Evolutionary conservation across 1,139 yeast genomes (phyloP), one percentile per base, ranked within the genome.

Genomic region (Suhomyces chickasaworum): DNA sequence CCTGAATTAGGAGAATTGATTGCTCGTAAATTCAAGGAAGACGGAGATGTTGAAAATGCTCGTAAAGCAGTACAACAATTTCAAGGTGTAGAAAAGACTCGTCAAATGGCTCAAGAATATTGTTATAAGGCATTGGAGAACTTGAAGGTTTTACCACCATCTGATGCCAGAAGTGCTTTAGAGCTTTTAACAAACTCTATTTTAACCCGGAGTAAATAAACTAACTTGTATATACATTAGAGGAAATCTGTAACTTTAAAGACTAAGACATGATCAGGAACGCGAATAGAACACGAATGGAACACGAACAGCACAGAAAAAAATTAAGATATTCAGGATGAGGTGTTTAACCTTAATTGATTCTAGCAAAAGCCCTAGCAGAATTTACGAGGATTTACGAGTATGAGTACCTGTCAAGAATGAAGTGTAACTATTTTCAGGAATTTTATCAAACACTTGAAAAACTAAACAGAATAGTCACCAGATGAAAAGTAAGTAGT

Each of bases 111-210:
- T 0, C 77, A 83, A 49, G 77, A 78, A 37, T 93, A 89, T 63
- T 86, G 96, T 57, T 75, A 77, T 47, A 80, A 77, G 49, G 99
- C 99, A 0, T 73, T 90, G 51, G 68, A 68, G 12, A 88, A 89
- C 60, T 74, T 93, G 55, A 71, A 89, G 52, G 73, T 69, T 3
- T 75, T 93, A 41, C 99, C 99, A 1, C 91, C 86, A 53, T 84
- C 95, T 20, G 96, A 89, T 59, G 88, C 97, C 13, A 77, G 96
- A 56, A 83, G 89, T 52, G 98, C 98, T 2, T 75, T 93, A 52
- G 93, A 86, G 61, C 81, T 88, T 53, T 76, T 93, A 58, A 89
- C 99, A 12, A 84, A 84, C 61, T 85, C 95, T 10, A 81, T 93
- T 29, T 75, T 93, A 53, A 86, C 95, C 45, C 83, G 99, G 74